Evolutionary conservation across 441 rosid species (phyloP), one percentile per base, ranked within the genome.

Genomic region (Theobroma grandiflorum): DNA sequence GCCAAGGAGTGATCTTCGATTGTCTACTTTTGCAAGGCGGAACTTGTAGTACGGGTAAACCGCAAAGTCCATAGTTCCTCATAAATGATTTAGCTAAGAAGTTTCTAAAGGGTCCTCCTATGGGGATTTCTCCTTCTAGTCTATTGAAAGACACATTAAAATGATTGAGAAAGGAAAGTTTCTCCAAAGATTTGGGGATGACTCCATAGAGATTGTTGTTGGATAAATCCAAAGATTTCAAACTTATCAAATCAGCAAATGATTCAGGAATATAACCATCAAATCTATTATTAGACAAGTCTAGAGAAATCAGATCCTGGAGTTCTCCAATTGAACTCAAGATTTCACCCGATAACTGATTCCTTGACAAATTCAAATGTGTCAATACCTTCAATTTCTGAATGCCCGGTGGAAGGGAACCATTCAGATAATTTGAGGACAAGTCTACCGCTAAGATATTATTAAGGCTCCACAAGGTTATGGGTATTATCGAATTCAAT

Each of bases 391-490:
- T 74, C 77, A 85, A 22, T 26, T 77, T 75, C 43, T 67, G 82
- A 33, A 83, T 50, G 0, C 72, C 82, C 16, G 4, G 0, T 0
- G 86, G 73, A 8, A 87, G 68, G 3, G 67, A n/a, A n/a, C 81
- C 88, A 31, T 2, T 73, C 0, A 86, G 15, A 26, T 38, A 65
- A 80, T 86, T 86, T 35, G 73, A 71, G 5, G 87, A 79, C 20
- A 83, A 37, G 75, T 78, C 5, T 0, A 79, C 12, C 1, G 14
- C 2, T 77, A 82, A 61, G 7, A 82, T 73, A 6, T 72, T 20
- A 11, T 3, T 10, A 40, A 82, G 82, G 33, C 7, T 80, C 82
- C 81, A 84, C 45, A 75, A 11, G 9, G 52, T 18, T 10, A 64
- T 55, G 0, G 87, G 85, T 64, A 82, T 31, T 0, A 0, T 1